These are phyloP conservation scores for Carex sylvatica DNA, from an alignment of 202 grass and related monocot genomes.

Conservation along the genomic window DNA sequence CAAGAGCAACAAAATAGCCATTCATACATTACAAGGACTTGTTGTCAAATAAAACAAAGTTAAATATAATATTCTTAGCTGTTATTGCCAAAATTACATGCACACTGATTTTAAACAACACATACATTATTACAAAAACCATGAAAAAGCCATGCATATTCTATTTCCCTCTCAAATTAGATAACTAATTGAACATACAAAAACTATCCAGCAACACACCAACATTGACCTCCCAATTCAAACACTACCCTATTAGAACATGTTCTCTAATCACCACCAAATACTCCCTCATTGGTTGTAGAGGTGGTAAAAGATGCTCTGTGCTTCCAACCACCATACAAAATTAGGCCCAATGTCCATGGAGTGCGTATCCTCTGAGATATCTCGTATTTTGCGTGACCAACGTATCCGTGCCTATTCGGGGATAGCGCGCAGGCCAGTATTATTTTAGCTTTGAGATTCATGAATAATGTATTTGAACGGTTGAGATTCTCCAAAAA, in stretches of 20 bases:
- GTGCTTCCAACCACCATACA: conserved; percentile 82
- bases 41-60: too few relatives aligned
- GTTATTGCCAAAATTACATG: conserved; percentile 9
- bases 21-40: too few relatives aligned
- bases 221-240: background rate
- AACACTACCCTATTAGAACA: background rate
- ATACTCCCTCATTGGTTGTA: conserved; percentile 49
- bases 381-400: too few relatives aligned
- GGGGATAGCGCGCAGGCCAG: too few relatives aligned
- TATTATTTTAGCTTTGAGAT: too few relatives aligned
- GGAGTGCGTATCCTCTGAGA: too few relatives aligned
- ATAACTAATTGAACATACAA: conserved; percentile 10
- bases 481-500: too few relatives aligned
- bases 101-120: background rate
- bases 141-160: background rate
- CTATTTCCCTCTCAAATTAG: background rate
- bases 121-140: background rate
- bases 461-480: too few relatives aligned
- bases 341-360: conserved; percentile 63
- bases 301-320: conserved; percentile 84
- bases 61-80: background rate
- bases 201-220: background rate
- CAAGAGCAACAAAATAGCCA: too few relatives aligned
- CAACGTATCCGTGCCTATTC: too few relatives aligned
- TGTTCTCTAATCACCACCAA: too few relatives aligned